A percentile compares a stretch with the other conserved stretches of the same genome.
These are phyloP conservation scores for Leishmania amazonensis DNA, from an alignment of 208 protist genomes.

Conservation along the genomic window DNA sequence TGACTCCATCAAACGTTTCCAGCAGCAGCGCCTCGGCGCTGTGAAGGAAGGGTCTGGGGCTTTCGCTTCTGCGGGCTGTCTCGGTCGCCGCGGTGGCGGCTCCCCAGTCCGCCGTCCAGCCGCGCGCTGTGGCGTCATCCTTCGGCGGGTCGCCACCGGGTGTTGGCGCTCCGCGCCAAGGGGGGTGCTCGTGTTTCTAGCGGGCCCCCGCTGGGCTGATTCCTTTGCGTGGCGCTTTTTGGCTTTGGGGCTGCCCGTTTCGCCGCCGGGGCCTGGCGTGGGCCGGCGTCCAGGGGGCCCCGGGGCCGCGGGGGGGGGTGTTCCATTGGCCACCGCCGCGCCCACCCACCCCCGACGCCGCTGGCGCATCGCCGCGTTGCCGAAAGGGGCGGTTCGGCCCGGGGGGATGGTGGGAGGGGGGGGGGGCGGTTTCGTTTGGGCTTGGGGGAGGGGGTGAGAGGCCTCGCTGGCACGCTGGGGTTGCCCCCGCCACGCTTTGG, in stretches of 20 bases:
- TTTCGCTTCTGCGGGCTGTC: neutral
- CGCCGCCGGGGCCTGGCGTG: too few relatives aligned
- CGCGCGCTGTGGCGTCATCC: slow-evolving; percentile 1
- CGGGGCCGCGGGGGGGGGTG: too few relatives aligned
- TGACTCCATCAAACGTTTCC: slow-evolving; percentile 6
- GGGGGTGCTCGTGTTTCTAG: neutral
- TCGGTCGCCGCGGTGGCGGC: neutral
- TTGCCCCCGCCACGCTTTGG: neutral
- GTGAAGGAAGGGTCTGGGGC: slow-evolving; percentile 12
- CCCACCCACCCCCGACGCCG: too few relatives aligned
- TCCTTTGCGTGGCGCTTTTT: too few relatives aligned
- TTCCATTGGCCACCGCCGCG: too few relatives aligned
- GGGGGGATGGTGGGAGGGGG: too few relatives aligned
- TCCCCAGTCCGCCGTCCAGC: slow-evolving; percentile 1
- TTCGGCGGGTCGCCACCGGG: neutral
- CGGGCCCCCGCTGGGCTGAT: neutral
- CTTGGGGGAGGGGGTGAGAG: neutral
- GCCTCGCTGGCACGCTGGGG: too few relatives aligned
- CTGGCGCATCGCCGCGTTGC: too few relatives aligned
- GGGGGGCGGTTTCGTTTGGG: neutral
- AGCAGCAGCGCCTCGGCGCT: slow-evolving; percentile 12
- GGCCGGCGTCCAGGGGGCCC: too few relatives aligned
- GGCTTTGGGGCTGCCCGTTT: too few relatives aligned
- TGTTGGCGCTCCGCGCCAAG: neutral
- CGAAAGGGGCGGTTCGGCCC: too few relatives aligned